Evolutionary conservation across 805 yeast genomes (phyloP), one percentile per base, ranked within the genome.

Genomic region (Zygoascus ofunaensis): DNA sequence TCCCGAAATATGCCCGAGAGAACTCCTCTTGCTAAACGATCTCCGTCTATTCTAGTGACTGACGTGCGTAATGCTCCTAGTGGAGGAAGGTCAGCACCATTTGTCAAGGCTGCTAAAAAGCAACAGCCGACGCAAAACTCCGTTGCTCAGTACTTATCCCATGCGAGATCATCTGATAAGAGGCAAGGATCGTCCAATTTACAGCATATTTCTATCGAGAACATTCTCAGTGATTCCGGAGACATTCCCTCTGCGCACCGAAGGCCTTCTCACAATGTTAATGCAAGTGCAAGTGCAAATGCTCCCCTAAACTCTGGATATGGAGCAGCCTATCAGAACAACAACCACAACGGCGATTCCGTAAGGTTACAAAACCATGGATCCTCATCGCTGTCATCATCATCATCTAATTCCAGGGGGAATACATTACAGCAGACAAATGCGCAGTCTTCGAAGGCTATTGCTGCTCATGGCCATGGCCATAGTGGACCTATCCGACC

Each of bases 21-120:
- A 33, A n/a, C 46, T 15, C 80, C 83, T 3, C 79, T 84, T 4
- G 86, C 95, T 12, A 85, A 84, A 55, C 66, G 97, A 55, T 85
- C 96, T 24, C 97, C 97, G 8, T 85, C 95, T 1, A 89, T 89
- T 57, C 71, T 89, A 46, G 97, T 89, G 33, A 90, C 97, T 0
- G 97, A 89, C 64, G 77, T 85, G 2, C 70, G 97, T 48, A 72
- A 67, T 67, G 47, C 69, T 63, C 44, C 48, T 62, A 68, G 19
- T 70, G 70, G 49, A 47, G 49, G 38, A 45, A 51, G 66, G 21
- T 37, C 41, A 26, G 65, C 69, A 5, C 66, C 66, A 17, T 63
- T 49, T 61, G 74, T 46, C 19, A 42, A 42, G 33, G 34, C 34
- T 10, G 38, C 30, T 17, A 21, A 37, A 30, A 23, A 4, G 72